Base-by-base conservation (phyloP, 2,329 filamentous ascomycete genomes). In the Calonectria henricotiae region DNA sequence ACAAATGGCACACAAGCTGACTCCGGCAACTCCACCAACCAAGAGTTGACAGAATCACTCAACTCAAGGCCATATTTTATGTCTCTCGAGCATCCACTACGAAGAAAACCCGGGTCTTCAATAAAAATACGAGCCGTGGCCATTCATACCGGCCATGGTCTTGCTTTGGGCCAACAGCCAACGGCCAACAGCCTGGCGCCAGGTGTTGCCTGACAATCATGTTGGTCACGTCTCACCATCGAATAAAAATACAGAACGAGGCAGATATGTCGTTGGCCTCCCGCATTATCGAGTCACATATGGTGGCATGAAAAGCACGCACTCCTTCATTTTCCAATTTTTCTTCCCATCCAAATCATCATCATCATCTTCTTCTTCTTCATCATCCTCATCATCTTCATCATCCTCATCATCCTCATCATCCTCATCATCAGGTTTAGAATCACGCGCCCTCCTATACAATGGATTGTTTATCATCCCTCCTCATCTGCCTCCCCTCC, bases 391-490 rank as follows among this genome's bases (percentile, higher is more conserved):
- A 5, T 23, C n/a, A 13, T 23, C 49, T 20, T 4, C 13, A 15
- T 5, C 4, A 20, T 8, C 7, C 23, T 37, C 17, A 11, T 55
- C 17, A 11, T 23, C 11, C 11, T 55, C 51, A 13, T 37, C 11
- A 39, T 15, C 1, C 6, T n/a, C 8, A 11, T 55, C 32, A 4
- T 1, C 12, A 39, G 5, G 11, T 17, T 35, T 20, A 2, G 12
- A 39, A 11, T 8, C 11, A 58, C 32, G 11, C 4, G 30, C 2
- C 23, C 4, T 3, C 1, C 8, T 13, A 9, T 23, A 23, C n/a
- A 39, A 68, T 64, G 41, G 66, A 58, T 1, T 32, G 41, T 32
- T 15, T 58, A 15, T 47, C 32, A 7, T 12, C 60, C 11, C 23
- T 58, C 3, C 15, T 58, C 62, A 60, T 17, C 1, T 44, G n/a